phyloP scores from a whole-genome alignment of 768 basidiomycete genomes.

The Amanita pseudoporphyria region DNA sequence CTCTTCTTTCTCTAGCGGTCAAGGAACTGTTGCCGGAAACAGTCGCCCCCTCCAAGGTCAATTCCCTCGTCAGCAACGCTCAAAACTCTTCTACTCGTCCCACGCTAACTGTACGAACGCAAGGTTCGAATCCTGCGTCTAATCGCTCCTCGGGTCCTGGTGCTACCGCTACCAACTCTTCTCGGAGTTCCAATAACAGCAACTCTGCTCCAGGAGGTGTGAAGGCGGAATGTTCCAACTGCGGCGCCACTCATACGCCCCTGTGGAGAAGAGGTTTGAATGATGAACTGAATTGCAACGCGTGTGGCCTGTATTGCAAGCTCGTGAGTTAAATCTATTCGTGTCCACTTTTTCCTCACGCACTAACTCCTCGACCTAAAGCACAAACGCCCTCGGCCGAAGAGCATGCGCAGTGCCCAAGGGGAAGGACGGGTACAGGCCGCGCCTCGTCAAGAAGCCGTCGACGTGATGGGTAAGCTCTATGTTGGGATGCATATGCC shows the following conservation, averaged over 20 bases:
- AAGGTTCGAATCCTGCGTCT: constrained; percentile 29
- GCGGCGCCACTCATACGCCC: constrained; percentile 82
- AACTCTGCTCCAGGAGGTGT: constrained; percentile 44
- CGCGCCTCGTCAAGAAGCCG: constrained; percentile 56
- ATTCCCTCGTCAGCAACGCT: constrained; percentile 31
- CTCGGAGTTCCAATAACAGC: constrained; percentile 16
- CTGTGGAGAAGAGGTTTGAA: constrained; percentile 82
- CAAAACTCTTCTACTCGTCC: constrained; percentile 41
- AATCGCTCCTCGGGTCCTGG: constrained; percentile 48
- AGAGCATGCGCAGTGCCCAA: constrained; percentile 74
- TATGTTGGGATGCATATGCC: constrained; percentile 18
- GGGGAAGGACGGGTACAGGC: constrained; percentile 61
- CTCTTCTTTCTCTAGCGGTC: constrained; percentile 29
- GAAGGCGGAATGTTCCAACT: constrained; percentile 84
- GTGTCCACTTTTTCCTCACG: constrained; percentile 5
- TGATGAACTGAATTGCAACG: constrained; percentile 85
- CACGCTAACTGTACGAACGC: constrained; percentile 53
- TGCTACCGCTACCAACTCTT: constrained; percentile 52
- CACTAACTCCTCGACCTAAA: constrained; percentile 19
- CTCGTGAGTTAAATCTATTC: constrained; percentile 37
- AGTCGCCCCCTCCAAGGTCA: constrained; percentile 49
- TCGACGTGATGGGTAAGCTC: constrained; percentile 62
- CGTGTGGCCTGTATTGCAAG: constrained; percentile 83
- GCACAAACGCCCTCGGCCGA: constrained; percentile 85
- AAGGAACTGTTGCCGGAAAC: constrained; percentile 42